Base-by-base conservation (phyloP, 768 basidiomycete genomes). In the Chalciporus sphaerocephalus region DNA sequence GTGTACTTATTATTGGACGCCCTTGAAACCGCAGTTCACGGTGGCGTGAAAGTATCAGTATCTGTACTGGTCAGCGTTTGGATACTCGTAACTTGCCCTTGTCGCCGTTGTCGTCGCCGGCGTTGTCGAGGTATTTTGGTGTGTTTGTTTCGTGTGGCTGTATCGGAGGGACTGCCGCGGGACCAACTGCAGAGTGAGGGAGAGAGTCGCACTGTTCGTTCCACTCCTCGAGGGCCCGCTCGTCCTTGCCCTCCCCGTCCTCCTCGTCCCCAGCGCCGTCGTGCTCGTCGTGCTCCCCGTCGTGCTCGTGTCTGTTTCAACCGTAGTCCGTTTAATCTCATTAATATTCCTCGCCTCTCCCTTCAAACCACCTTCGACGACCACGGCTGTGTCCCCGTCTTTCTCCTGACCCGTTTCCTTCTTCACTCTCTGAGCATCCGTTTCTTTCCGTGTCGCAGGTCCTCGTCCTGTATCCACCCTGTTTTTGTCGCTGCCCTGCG, bases 111-210 rank as follows among this genome's bases (percentile, higher is more conserved):
- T 47, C 47, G 50, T 44, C 42, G 47, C 37, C 16, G 9, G 40
- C 51, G 24, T 41, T 40, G 48, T 38, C 30, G 18, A 30, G 13
- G 6, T 57, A 44, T 57, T 56, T 46, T 56, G 32, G 2, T n/a
- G 2, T 55, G 20, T 55, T 55, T 55, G 54, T 38, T 1, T 16
- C 30, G 9, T 21, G 54, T 55, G 54, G 54, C 54, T 56, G 53
- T 37, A 17, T 30, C 33, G 28, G 40, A 40, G 34, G 23, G 39
- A 40, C 42, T 42, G 39, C 51, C 44, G 40, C 52, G 51, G 28
- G 24, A n/a, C 10, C 28, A 28, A 28, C 28, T 32, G 30, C n/a
- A 15, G n/a, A 15, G 30, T 28, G 28, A 28, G 15, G 7, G 30
- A 32, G 24, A 25, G 30, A 32, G 30, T 32, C 30, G 30, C 30